Base-by-base conservation (phyloP, 2,329 filamentous ascomycete species). In the Aspergillus quadrilineatus region DNA sequence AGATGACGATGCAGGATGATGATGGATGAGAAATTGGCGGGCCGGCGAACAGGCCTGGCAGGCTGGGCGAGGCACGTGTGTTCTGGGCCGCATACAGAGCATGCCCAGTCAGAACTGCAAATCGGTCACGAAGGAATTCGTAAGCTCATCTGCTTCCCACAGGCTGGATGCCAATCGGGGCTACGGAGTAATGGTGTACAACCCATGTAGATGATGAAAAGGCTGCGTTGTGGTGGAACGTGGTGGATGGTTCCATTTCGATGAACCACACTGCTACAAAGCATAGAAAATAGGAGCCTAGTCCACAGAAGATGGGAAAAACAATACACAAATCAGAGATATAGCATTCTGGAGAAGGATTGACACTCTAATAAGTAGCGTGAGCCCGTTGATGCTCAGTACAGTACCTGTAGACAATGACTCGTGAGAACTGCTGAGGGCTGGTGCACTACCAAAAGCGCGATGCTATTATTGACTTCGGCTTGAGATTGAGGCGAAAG, bases 161-260 rank as follows among this genome's bases (percentile, higher is more conserved):
- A 49, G 14, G 42, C 32, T 34, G 36, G 28, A 37, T 47, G 42
- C 26, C 17, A 43, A 37, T 36, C 43, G 37, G 30, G 8, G 17
- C 29, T 47, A 47, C n/a, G 44, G 44, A 47, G 44, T 34, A 34
- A 42, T 15, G 44, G 44, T 17, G 44, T 29, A 32, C 29, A 10
- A 14, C 26, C 44, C 29, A 29, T 30, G 50, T 49, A 34, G 49
- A 53, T 48, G 54, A 55, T 53, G 50, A 56, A 49, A 51, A 55
- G 41, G 45, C 53, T 53, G 57, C 45, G 51, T 51, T 34, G 44
- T 53, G 45, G 52, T 54, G 52, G 52, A 48, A 53, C 49, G 39
- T 34, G 47, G 30, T 47, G 49, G 41, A 14, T 50, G 56, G 56
- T 60, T 60, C 58, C 56, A 58, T 58, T 50, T 60, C 56, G 50